Conservation (phyloP, 2,329 filamentous ascomycete species). For the Dactylonectria estremocensis region DNA sequence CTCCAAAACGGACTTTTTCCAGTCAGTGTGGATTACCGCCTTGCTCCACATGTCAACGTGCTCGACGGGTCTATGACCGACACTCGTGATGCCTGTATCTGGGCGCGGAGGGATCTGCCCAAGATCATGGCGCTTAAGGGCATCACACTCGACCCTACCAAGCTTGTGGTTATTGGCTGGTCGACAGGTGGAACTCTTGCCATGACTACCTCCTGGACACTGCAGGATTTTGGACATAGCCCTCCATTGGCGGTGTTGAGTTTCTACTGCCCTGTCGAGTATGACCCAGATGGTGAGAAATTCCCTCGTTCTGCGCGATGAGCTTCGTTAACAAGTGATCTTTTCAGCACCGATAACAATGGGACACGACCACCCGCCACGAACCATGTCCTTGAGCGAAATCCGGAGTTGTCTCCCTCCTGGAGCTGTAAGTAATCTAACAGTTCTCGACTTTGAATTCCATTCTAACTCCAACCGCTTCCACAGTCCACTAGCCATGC, state of each 20-base stretch:
- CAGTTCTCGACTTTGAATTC: background rate
- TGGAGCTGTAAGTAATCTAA: slow-evolving; percentile 16
- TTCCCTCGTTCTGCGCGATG: background rate
- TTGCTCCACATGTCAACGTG: slow-evolving; percentile 30
- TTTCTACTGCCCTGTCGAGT: slow-evolving; percentile 41
- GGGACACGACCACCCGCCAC: slow-evolving; percentile 34
- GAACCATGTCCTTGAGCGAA: slow-evolving; percentile 34
- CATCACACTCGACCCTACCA: slow-evolving; percentile 15
- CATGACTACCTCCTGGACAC: slow-evolving; percentile 37
- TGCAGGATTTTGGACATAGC: slow-evolving; percentile 12
- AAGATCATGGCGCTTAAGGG: slow-evolving; percentile 26
- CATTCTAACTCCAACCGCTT: background rate
- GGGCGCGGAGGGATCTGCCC: slow-evolving; percentile 24
- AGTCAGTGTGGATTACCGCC: slow-evolving; percentile 30
- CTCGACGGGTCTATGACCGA: slow-evolving; percentile 33
- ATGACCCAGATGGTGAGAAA: slow-evolving; percentile 34
- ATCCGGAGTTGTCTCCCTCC: slow-evolving; percentile 28
- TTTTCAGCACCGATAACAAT: slow-evolving; percentile 33
- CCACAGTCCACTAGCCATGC: slow-evolving; percentile 29
- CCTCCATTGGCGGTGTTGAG: slow-evolving; percentile 34
- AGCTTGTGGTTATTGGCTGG: slow-evolving; percentile 32
- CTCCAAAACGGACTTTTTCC: slow-evolving; percentile 31
- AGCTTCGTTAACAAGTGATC: background rate
- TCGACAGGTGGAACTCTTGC: slow-evolving; percentile 32
- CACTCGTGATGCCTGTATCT: slow-evolving; percentile 27